Evolutionary conservation across 345 rosid species (phyloP), one percentile per base, ranked within the genome.

Genomic region (Euphorbia pulcherrima): DNA sequence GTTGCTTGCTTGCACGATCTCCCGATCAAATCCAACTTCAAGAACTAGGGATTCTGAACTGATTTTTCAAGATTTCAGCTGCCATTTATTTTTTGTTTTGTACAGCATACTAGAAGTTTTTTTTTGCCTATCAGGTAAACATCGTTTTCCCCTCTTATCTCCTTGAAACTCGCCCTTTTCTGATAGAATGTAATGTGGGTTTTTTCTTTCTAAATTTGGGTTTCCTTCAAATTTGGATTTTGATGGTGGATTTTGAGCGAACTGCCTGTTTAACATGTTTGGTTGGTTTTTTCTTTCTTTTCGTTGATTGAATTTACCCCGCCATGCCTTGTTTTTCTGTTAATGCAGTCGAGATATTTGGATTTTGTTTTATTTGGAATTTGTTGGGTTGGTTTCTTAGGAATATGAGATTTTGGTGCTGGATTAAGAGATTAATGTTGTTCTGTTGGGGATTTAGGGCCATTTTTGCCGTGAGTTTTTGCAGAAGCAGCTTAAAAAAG

Each of bases 1-100:
- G 70, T 52, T 37, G 37, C 60, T 66, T 67, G 70, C 62, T 37
- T 40, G 62, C 70, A 54, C 50, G 70, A 67, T 67, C 70, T 67
- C 70, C 24, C 70, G 1, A 52, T 13, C 3, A 35, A 35, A 14
- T 6, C 63, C 21, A 37, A 20, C 39, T 9, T 33, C 24, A 6
- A 0, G 18, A 35, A 5, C 28, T 16, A 17, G 12, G 35, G 7
- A n/a, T 18, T 5, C 24, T 37, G 16, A 27, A 14, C 60, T 56
- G 6, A 30, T 61, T 61, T 24, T 30, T 11, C n/a, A 20, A n/a
- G n/a, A 39, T 39, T 23, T 37, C 28, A 37, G 47, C 37, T 60
- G 20, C 47, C 28, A 13, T 44, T 27, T 46, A n/a, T 65, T 17
- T 16, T 39, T 65, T 46, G 57, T 58, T 64, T 64, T 58, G 67